Evolutionary conservation across 2,329 filamentous ascomycete genomes (phyloP), one percentile per base, ranked within the genome.

Genomic region (Acrodontium crateriforme): DNA sequence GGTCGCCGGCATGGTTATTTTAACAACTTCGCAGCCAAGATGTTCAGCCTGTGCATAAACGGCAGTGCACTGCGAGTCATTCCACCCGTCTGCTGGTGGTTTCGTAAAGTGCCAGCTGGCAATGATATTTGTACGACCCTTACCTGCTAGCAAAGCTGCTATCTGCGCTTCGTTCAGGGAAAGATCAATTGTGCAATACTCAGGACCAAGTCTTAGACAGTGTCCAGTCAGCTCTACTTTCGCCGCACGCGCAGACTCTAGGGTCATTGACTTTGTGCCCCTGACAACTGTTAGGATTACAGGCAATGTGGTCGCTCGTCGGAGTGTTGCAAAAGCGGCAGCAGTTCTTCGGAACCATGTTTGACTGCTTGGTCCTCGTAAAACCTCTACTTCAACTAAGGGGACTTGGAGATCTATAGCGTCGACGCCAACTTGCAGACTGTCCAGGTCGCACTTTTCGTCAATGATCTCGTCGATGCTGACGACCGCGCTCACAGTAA

Each of bases 401-500:
- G 67, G 63, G 13, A 76, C 54, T 9, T 67, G 59, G 3, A 79
- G 54, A 42, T 79, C 73, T 17, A 80, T 67, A 5, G 73, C 74
- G 48, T 81, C 76, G 3, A 66, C 68, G 3, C 72, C 74, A n/a
- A 66, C 66, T 34, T 78, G 74, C 12, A 77, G 52, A 15, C 72
- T 67, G 39, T 78, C 71, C 8, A 79, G 63, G 32, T 79, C 69
- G 12, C 74, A 42, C 2, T 63, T 53, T 8, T 58, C 56, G 2
- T 60, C 51, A 2, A 74, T 43, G 3, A 82, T 51, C 10, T 65
- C 62, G 0, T 68, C 69, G 2, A 78, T 50, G 2, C 68, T 63
- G 1, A 81, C 58, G 3, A 71, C 70, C 1, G 78, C 59, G 4
- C 76, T 74, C 42, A 77, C 78, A 0, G 78, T 82, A 40, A 74